Evolutionary conservation across 2,329 filamentous ascomycete species (phyloP).

Genomic region (Penicillium sp.): DNA sequence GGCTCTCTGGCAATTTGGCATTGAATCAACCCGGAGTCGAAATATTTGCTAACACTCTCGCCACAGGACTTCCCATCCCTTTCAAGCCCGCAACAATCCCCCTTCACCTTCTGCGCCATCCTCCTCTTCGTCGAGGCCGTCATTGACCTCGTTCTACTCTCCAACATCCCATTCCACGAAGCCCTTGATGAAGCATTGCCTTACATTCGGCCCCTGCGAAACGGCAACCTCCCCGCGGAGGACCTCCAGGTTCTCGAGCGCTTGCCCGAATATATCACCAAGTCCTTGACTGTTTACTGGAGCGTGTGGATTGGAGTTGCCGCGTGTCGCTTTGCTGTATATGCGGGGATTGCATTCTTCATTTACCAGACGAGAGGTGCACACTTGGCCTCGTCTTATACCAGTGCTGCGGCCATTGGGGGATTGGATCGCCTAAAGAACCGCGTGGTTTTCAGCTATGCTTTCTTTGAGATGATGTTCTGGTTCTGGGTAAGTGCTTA

Average conservation of each 20-base stretch:
- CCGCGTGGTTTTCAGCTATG: slow-evolving; percentile 76
- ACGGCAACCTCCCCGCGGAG: slow-evolving; percentile 23
- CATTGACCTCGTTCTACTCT: slow-evolving; percentile 62
- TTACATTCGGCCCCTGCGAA: slow-evolving; percentile 26
- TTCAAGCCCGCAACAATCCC: slow-evolving; percentile 60
- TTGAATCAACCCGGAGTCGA: background rate
- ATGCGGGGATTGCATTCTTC: slow-evolving; percentile 37
- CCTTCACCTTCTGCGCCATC: slow-evolving; percentile 64
- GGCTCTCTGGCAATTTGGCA: background rate
- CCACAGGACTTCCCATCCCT: slow-evolving; percentile 58
- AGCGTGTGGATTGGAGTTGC: slow-evolving; percentile 40
- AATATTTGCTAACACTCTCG: slow-evolving; percentile 5
- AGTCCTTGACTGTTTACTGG: slow-evolving; percentile 34
- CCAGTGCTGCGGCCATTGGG: slow-evolving; percentile 23
- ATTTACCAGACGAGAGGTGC: slow-evolving; percentile 35
- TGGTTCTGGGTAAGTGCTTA: slow-evolving; percentile 73
- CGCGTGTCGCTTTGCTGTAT: slow-evolving; percentile 35
- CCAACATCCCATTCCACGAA: slow-evolving; percentile 59
- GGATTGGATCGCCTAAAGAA: slow-evolving; percentile 71
- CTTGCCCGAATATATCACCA: slow-evolving; percentile 26
- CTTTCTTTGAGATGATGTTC: slow-evolving; percentile 74
- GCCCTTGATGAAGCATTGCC: slow-evolving; percentile 58
- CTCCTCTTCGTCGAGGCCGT: slow-evolving; percentile 64
- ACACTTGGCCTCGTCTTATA: slow-evolving; percentile 19
- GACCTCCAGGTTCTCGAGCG: slow-evolving; percentile 21